Conservation (phyloP, 306 rosid species). For the Prunus mongolica region DNA sequence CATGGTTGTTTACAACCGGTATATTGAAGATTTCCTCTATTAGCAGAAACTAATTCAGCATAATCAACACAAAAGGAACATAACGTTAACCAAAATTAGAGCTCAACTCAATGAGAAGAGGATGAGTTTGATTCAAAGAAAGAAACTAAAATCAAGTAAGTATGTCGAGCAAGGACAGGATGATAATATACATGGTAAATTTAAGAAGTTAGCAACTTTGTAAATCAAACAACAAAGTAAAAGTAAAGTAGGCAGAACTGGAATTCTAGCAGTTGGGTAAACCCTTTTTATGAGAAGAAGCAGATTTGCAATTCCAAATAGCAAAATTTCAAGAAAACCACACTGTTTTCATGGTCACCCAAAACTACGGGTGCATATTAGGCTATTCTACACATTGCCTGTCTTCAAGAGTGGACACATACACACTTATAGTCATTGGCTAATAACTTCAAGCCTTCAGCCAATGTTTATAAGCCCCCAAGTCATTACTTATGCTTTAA, state of each 20-base stretch:
- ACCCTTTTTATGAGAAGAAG: neutral
- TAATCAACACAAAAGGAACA: neutral
- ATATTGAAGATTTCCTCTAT: neutral
- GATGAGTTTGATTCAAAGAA: neutral
- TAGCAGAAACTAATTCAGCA: neutral
- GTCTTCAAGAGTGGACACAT: neutral
- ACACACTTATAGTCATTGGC: neutral
- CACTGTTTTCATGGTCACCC: no score
- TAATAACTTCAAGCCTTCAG: neutral
- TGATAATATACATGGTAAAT: neutral
- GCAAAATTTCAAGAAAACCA: neutral
- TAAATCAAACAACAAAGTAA: neutral
- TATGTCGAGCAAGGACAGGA: neutral
- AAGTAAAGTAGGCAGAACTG: neutral
- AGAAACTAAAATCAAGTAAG: neutral
- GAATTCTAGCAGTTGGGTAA: neutral
- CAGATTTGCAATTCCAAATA: neutral
- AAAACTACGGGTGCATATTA: no score
- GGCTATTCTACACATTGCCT: neutral
- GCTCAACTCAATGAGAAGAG: neutral
- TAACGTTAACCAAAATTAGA: neutral
- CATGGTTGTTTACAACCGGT: no score
- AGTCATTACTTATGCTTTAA: neutral
- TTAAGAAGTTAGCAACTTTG: neutral
- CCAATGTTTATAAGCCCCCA: neutral